Evolutionary conservation across 768 basidiomycete genomes (phyloP), one percentile per base, ranked within the genome.

Genomic region (Tephrocybe rancida): DNA sequence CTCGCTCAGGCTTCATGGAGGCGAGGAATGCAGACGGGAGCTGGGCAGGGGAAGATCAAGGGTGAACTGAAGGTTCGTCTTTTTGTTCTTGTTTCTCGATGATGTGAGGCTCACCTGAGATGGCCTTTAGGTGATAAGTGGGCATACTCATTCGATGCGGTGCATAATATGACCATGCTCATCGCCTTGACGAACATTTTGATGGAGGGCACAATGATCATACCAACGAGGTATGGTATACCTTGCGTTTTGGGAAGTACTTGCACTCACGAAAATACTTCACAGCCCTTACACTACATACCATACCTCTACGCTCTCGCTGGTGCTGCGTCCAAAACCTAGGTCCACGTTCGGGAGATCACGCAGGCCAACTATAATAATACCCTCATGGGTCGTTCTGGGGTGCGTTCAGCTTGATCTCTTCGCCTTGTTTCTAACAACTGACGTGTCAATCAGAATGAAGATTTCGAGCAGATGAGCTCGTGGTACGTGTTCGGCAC

Each of bases 401-500:
- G 90, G 14, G 89, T 89, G 62, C 19, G 79, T 69, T 11, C 21
- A 14, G 41, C 13, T 25, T n/a, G 14, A 14, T 24, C 32, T 41
- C 7, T 21, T 41, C 16, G 39, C 32, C 30, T 22, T 13, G 14
- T 14, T 30, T n/a, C 13, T 37, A 4, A 29, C 37, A 8, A 19
- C 21, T n/a, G 13, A 22, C 44, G 16, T 46, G 5, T 7, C 49
- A 9, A 49, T 22, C 55, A 91, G 87, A 94, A 93, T 60, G 91
- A 94, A 65, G 91, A 94, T 63, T 92, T 90, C 58, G 90, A 91
- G 1, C 91, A 94, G 65, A 93, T 93, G 91, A 90, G 87, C 61
- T 88, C 90, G 0, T 93, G 91, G 91, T 92, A 86, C 60, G 77
- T 92, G 13, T 92, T 91, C 71, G 86, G 83, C 45, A 83, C 89